Base-by-base conservation (phyloP, 352 stramenopile species). In the Globisporangium uncinulatum region DNA sequence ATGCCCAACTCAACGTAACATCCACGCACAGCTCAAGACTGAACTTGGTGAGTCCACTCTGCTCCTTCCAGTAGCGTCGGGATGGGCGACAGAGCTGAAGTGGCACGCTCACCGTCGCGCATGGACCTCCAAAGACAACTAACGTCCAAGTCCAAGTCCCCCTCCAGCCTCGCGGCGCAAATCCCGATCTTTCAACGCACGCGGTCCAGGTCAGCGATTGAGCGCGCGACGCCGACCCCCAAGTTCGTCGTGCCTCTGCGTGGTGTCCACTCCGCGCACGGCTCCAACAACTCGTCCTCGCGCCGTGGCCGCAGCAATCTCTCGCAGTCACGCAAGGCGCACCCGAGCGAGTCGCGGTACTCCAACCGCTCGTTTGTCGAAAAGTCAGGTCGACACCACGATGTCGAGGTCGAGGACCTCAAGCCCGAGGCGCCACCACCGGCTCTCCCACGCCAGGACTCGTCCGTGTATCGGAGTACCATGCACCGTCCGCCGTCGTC, bases 301-400 rank as follows among this genome's bases (percentile, higher is more conserved):
- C 56, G 56, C n/a, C 31, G 24, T 15, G 20, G 48, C 2, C 31
- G 56, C 21, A 61, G 47, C 21, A 61, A 43, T 39, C 43, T 34
- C 15, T 56, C 39, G n/a, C 47, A 55, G 48, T 51, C 47, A 6
- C 41, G 65, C 37, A 74, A 74, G 53, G 57, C 61, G 5, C 60
- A 68, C 17, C 58, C 70, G 9, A 73, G 52, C 56, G 63, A 69
- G 15, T 69, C 56, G 1, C 48, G 66, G n/a, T 77, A 77, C 45
- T 77, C 65, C n/a, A 66, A 69, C 49, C 65, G 61, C 17, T 71
- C 69, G 21, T 66, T 55, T 29, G 42, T 37, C 20, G 65, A 69
- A 34, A 66, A 68, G 20, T 74, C 67, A 19, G 45, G 31, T 19
- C 59, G 60, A 0, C 62, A 58, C 37, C 56, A 62, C 31, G 59